phyloP scores from a whole-genome alignment of 805 yeast genomes.

The Kodamaea nitidulidarum region DNA sequence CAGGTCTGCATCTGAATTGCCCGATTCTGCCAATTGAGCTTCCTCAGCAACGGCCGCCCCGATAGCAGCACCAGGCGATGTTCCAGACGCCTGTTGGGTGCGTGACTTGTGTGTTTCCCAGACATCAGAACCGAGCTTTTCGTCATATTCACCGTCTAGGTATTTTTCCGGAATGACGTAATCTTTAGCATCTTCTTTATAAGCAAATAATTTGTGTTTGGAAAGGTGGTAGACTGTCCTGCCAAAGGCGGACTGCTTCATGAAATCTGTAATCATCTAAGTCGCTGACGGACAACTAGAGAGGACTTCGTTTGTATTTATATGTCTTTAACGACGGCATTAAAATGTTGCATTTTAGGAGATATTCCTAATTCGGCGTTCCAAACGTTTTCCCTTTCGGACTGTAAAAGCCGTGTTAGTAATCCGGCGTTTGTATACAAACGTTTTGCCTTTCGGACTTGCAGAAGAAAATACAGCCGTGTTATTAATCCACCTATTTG shows the following conservation, averaged over 20 bases:
- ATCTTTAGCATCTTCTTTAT: slow-evolving; percentile 27
- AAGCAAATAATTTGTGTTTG: slow-evolving; percentile 17
- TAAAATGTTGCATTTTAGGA: no score
- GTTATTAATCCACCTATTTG: no score
- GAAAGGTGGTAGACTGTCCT: slow-evolving; percentile 23
- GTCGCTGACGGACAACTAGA: no score
- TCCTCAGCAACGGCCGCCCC: background rate
- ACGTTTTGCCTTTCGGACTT: no score
- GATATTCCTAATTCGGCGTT: no score
- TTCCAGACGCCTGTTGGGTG: background rate
- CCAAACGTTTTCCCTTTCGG: no score
- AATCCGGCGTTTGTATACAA: no score
- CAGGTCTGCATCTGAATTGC: background rate
- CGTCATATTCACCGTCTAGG: slow-evolving; percentile 7
- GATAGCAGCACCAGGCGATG: background rate
- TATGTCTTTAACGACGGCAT: no score
- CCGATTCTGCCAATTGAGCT: background rate
- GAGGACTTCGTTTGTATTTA: no score
- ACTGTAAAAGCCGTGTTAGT: no score
- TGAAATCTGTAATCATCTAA: slow-evolving; percentile 10
- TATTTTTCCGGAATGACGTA: slow-evolving; percentile 32
- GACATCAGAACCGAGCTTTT: background rate
- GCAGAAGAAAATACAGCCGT: no score
- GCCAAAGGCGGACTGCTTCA: slow-evolving; percentile 25
- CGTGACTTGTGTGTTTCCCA: background rate